Evolutionary conservation across 1,284 basidiomycete species (phyloP).

Genomic region (Ceratobasidium theobromae): DNA sequence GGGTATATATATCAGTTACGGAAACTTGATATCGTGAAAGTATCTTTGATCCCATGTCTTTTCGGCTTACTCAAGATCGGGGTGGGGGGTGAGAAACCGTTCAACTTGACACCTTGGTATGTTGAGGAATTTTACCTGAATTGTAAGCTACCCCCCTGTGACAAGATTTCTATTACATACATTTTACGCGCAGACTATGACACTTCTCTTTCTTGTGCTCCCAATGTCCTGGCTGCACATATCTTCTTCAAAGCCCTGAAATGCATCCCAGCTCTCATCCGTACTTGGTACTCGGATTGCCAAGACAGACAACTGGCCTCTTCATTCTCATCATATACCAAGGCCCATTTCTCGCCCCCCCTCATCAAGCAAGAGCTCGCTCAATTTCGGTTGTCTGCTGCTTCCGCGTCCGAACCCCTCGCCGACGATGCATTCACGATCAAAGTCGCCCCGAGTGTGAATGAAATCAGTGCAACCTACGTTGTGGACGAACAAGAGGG

Average conservation of each 20-base stretch:
- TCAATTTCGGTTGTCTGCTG: slow-evolving; percentile 60
- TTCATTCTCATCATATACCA: slow-evolving; percentile 76
- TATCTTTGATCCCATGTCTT: slow-evolving; percentile 72
- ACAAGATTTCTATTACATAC: neutral
- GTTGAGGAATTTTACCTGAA: slow-evolving; percentile 86
- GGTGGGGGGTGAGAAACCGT: slow-evolving; percentile 57
- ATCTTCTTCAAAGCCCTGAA: slow-evolving; percentile 85
- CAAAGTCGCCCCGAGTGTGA: slow-evolving; percentile 66
- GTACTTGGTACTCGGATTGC: slow-evolving; percentile 83
- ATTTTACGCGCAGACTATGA: slow-evolving; percentile 58
- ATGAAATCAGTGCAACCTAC: slow-evolving; percentile 80
- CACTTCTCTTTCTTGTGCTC: slow-evolving; percentile 55
- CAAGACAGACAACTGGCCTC: slow-evolving; percentile 86
- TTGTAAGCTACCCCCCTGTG: slow-evolving; percentile 52
- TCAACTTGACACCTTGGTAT: slow-evolving; percentile 80
- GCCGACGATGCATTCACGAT: slow-evolving; percentile 81
- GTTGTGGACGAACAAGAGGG: slow-evolving; percentile 86
- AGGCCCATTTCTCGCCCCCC: slow-evolving; percentile 86
- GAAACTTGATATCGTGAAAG: slow-evolving; percentile 62
- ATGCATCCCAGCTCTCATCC: slow-evolving; percentile 78
- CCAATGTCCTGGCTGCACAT: slow-evolving; percentile 79
- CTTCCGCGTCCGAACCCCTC: slow-evolving; percentile 63
- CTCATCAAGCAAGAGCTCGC: slow-evolving; percentile 83
- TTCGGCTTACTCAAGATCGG: slow-evolving; percentile 69
- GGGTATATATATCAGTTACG: slow-evolving; percentile 86